Evolutionary conservation across 768 basidiomycete species (phyloP).

Genomic region (Exidia glandulosa): DNA sequence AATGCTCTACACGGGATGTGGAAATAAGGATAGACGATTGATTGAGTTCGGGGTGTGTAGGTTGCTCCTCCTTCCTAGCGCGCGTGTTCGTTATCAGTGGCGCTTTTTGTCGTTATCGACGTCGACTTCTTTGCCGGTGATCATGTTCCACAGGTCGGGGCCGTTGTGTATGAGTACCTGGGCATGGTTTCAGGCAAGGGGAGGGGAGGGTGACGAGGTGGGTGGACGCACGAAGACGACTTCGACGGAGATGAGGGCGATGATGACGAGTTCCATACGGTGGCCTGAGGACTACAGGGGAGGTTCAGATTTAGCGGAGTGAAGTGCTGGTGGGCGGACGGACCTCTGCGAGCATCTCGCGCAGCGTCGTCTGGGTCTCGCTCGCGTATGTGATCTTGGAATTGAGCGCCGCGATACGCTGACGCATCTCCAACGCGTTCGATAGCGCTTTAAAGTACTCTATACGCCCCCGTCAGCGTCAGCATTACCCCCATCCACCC

Average conservation of each 20-base stretch:
- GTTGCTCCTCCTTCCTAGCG: too few relatives aligned
- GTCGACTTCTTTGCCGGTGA: too few relatives aligned
- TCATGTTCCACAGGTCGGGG: slow-evolving; percentile 17
- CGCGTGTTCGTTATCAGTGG: too few relatives aligned
- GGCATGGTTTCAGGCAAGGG: not conserved
- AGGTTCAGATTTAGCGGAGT: slow-evolving; percentile 1
- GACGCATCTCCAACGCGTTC: slow-evolving; percentile 75
- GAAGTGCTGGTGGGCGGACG: not conserved
- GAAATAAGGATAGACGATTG: too few relatives aligned
- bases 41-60: too few relatives aligned
- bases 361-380: slow-evolving; percentile 80
- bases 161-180: slow-evolving; percentile 22
- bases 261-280: slow-evolving; percentile 93
- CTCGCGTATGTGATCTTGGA: slow-evolving; percentile 89
- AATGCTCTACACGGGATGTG: too few relatives aligned
- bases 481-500: not conserved
- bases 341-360: slow-evolving; percentile 84
- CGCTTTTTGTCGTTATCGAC: too few relatives aligned
- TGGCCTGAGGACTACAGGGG: slow-evolving; percentile 64
- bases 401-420: slow-evolving; percentile 71
- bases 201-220: not conserved
- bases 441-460: slow-evolving; percentile 79
- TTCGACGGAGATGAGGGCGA: slow-evolving; percentile 87
- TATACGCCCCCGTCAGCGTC: slow-evolving; percentile 16
- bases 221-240: slow-evolving; percentile 61